Conservation (phyloP, 305 asterid genomes). For the Rubia peregrina region DNA sequence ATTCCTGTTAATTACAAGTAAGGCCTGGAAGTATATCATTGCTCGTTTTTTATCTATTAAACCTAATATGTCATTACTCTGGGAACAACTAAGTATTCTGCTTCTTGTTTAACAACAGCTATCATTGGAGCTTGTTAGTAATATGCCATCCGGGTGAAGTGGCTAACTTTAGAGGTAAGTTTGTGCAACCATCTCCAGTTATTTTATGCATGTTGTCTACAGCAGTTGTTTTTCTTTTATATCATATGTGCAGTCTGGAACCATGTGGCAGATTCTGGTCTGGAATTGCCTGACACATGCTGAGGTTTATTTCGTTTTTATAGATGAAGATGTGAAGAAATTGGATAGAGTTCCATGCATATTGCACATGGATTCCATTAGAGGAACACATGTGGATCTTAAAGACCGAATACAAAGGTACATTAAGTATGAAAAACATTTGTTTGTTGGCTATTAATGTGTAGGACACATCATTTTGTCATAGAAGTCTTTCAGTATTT, state of each 20-base stretch:
- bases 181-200: conserved; percentile 13
- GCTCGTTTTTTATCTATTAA: neutral
- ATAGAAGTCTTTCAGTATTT: neutral
- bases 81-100: conserved; percentile 1
- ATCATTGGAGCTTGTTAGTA: conserved; percentile 88
- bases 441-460: neutral
- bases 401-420: conserved; percentile 83
- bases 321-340: conserved; percentile 42
- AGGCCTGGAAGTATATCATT: conserved; percentile 21
- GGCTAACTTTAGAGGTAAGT: conserved; percentile 67
- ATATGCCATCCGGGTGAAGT: conserved; percentile 88
- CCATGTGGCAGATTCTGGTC: conserved; percentile 1
- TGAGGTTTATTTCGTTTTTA: conserved; percentile 12
- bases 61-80: neutral
- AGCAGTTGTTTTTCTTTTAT: neutral
- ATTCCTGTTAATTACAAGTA: conserved; percentile 93
- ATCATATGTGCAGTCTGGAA: neutral
- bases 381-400: conserved; percentile 80
- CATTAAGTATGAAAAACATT: neutral
- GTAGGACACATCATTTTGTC: neutral
- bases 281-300: conserved; percentile 16
- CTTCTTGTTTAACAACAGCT: conserved; percentile 40
- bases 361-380: conserved; percentile 95
- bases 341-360: conserved; percentile 72
- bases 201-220: conserved; percentile 12